These are phyloP conservation scores for Mimosa bimucronata DNA, from an alignment of 306 rosid species.

Conservation along the genomic window DNA sequence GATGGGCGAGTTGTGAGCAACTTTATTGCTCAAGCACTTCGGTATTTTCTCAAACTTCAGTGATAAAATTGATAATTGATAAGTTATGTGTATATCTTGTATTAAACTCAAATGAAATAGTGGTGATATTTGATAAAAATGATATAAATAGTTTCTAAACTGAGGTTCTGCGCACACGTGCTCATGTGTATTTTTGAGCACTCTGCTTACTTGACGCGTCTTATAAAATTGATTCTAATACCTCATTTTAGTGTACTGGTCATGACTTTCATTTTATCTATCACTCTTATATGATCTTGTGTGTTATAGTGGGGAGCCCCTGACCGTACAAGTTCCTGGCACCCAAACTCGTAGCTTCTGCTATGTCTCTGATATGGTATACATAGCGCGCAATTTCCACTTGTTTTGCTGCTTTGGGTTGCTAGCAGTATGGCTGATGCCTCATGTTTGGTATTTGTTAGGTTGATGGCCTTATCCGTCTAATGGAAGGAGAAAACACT, in stretches of 20 bases:
- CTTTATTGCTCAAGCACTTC: slow-evolving; percentile 77
- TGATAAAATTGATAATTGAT: neutral
- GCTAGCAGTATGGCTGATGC: neutral
- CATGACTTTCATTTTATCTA: neutral
- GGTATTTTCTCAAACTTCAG: slow-evolving; percentile 45
- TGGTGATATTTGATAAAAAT: neutral
- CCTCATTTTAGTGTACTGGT: neutral
- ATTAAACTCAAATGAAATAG: neutral
- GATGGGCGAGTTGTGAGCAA: slow-evolving; percentile 80
- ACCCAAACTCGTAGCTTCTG: slow-evolving; percentile 72
- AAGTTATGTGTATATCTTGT: neutral
- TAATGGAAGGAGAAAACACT: slow-evolving; percentile 62
- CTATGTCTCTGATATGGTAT: slow-evolving; percentile 64
- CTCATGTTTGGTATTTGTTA: slow-evolving; percentile 16
- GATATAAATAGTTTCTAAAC: neutral
- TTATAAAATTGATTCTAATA: neutral
- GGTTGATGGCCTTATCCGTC: slow-evolving; percentile 68
- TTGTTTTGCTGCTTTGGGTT: neutral
- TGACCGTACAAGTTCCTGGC: slow-evolving; percentile 62
- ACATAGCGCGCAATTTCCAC: neutral
- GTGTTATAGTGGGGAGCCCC: slow-evolving; percentile 53
- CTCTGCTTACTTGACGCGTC: neutral
- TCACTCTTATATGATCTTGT: neutral
- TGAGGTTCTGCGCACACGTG: neutral
- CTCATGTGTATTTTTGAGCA: neutral